These are phyloP conservation scores for Fonsecaea erecta DNA, from an alignment of 2,329 filamentous ascomycete genomes.

Conservation along the genomic window DNA sequence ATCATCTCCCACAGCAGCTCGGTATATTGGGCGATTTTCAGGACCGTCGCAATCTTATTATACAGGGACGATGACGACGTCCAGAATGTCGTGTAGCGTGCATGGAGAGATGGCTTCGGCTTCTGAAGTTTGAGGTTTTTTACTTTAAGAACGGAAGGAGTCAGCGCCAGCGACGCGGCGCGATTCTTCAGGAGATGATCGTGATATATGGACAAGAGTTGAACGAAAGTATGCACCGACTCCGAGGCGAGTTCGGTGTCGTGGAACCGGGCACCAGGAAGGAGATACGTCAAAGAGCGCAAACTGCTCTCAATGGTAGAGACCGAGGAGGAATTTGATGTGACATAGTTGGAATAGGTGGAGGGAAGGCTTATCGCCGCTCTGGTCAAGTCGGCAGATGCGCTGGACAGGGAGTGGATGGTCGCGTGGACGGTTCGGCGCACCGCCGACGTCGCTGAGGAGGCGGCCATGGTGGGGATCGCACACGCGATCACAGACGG, in stretches of 20 bases:
- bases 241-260: constrained; percentile 96
- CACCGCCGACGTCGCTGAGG: constrained; percentile 30
- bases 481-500: neutral
- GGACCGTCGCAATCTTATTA: constrained; percentile 74
- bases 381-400: constrained; percentile 32
- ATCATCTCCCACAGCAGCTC: constrained; percentile 98
- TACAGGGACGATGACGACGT: constrained; percentile 70
- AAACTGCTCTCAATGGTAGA: constrained; percentile 93
- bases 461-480: constrained; percentile 30
- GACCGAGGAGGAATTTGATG: constrained; percentile 90
- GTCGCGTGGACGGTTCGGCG: constrained; percentile 33
- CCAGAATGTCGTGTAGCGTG: constrained; percentile 69
- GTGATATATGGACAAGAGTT: constrained; percentile 34
- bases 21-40: constrained; percentile 92
- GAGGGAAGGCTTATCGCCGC: constrained; percentile 34
- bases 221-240: constrained; percentile 55
- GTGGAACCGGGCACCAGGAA: constrained; percentile 66
- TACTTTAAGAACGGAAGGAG: constrained; percentile 53
- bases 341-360: constrained; percentile 83
- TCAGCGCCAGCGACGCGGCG: constrained; percentile 67
- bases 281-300: constrained; percentile 91
- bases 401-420: constrained; percentile 28
- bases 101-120: constrained; percentile 61
- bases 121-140: constrained; percentile 13
- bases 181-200: constrained; percentile 36